Percentiles rank a stretch among this genome's conserved stretches.
Evolutionary conservation across 2,329 filamentous ascomycete species (phyloP).

Genomic region (Metarhizium album): DNA sequence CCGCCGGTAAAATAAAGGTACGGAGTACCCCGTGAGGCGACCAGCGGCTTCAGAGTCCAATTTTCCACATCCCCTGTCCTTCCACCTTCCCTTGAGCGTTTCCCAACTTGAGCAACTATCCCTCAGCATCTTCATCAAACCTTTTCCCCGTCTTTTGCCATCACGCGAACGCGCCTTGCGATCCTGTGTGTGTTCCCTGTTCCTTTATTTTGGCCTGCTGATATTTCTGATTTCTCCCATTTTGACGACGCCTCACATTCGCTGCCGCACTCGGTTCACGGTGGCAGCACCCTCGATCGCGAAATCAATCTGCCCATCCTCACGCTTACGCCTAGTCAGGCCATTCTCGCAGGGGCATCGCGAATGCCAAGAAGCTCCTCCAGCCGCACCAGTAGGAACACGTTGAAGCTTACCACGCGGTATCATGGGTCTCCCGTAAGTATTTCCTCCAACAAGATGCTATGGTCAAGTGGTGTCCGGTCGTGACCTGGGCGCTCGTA

Average conservation of each 20-base stretch:
- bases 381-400: neutral
- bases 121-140: neutral
- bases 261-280: neutral
- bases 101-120: neutral
- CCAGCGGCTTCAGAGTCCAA: neutral
- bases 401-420: neutral
- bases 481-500: neutral
- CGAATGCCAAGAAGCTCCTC: neutral
- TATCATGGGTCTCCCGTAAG: slow-evolving; percentile 39
- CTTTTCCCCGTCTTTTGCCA: neutral
- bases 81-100: neutral
- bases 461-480: neutral
- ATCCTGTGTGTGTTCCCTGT: neutral
- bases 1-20: neutral
- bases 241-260: neutral
- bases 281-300: neutral
- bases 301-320: neutral
- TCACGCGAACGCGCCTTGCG: neutral
- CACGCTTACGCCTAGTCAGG: neutral
- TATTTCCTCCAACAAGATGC: slow-evolving; percentile 11
- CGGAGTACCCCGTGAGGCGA: neutral
- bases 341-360: neutral
- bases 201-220: neutral
- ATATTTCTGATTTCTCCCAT: neutral
- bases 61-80: neutral